phyloP scores from a whole-genome alignment of 805 yeast species.

The Cyberlindnera misumaiensis region DNA sequence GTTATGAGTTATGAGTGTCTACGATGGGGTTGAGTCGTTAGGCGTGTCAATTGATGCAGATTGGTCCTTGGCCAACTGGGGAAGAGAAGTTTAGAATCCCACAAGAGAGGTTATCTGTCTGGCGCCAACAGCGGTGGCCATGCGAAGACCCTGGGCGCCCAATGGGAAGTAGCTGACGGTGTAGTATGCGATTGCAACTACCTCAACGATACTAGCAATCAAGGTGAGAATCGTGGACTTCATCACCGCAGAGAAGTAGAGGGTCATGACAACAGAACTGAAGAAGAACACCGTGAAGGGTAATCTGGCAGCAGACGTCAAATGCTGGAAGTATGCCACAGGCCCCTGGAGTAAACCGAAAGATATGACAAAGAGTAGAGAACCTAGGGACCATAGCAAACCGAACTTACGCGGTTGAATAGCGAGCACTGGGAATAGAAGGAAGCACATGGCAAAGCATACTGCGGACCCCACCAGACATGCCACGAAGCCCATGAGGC shows the following conservation, averaged over 20 bases:
- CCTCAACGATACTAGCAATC: conserved; percentile 66
- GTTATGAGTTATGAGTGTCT: no score
- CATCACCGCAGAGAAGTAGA: conserved; percentile 63
- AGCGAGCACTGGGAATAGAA: conserved; percentile 83
- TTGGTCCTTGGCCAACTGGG: no score
- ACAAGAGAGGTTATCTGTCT: conserved; percentile 32
- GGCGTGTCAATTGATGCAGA: no score
- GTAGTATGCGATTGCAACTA: conserved; percentile 84
- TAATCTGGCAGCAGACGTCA: conserved; percentile 67
- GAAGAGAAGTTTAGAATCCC: conserved; percentile 5
- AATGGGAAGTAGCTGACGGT: conserved; percentile 92
- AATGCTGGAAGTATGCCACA: conserved; percentile 64
- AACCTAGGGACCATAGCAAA: conserved; percentile 84
- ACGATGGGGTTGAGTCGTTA: no score
- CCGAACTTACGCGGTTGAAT: conserved; percentile 90
- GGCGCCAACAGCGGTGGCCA: conserved; percentile 51
- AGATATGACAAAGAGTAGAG: conserved; percentile 76
- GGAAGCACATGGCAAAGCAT: conserved; percentile 76
- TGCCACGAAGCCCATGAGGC: conserved; percentile 68
- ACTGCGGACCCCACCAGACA: conserved; percentile 72
- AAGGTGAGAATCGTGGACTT: conserved; percentile 73
- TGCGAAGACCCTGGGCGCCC: conserved; percentile 71
- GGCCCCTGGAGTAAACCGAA: conserved; percentile 95
- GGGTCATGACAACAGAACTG: conserved; percentile 69
- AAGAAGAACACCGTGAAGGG: conserved; percentile 79